Percentiles rank a stretch among this genome's conserved stretches.
phyloP scores from a whole-genome alignment of 192 early-diverging fungal genomes.

The Pilaira anomala region DNA sequence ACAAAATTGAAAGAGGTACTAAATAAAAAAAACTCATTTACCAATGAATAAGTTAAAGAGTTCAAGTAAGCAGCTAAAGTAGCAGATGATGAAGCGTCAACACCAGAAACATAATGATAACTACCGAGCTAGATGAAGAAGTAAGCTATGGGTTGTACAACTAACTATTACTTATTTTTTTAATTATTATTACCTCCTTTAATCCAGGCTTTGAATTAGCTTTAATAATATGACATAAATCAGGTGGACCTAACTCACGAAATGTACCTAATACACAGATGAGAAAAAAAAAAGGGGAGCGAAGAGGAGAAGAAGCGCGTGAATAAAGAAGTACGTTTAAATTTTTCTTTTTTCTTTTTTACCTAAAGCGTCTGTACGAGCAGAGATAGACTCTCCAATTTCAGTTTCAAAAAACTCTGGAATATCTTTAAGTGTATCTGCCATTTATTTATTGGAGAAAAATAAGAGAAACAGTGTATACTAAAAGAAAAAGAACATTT shows the following conservation, averaged over 20 bases:
- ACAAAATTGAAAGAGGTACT: background rate
- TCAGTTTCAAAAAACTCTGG: slow-evolving; percentile 97
- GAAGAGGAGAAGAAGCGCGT: background rate
- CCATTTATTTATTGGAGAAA: slow-evolving; percentile 9
- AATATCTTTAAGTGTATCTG: slow-evolving; percentile 76
- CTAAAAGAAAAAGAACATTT: background rate
- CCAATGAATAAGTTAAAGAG: slow-evolving; percentile 88
- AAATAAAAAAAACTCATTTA: slow-evolving; percentile 25
- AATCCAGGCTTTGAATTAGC: slow-evolving; percentile 74
- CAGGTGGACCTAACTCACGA: slow-evolving; percentile 95
- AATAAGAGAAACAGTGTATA: background rate
- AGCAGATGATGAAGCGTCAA: slow-evolving; percentile 94
- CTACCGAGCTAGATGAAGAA: slow-evolving; percentile 65
- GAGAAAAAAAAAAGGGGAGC: background rate
- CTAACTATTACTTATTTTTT: too few species aligned
- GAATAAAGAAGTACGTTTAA: background rate
- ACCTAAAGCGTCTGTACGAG: slow-evolving; percentile 91
- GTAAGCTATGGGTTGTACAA: too few species aligned
- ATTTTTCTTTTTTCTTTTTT: too few species aligned
- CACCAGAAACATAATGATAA: slow-evolving; percentile 76
- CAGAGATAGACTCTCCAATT: slow-evolving; percentile 80
- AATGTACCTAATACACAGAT: slow-evolving; percentile 55
- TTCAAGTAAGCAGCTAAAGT: slow-evolving; percentile 96
- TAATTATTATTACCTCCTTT: slow-evolving; percentile 75
- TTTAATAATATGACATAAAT: slow-evolving; percentile 96